Evolutionary conservation across 441 rosid species (phyloP).

Genomic region (Pelargonium fulgidum): DNA sequence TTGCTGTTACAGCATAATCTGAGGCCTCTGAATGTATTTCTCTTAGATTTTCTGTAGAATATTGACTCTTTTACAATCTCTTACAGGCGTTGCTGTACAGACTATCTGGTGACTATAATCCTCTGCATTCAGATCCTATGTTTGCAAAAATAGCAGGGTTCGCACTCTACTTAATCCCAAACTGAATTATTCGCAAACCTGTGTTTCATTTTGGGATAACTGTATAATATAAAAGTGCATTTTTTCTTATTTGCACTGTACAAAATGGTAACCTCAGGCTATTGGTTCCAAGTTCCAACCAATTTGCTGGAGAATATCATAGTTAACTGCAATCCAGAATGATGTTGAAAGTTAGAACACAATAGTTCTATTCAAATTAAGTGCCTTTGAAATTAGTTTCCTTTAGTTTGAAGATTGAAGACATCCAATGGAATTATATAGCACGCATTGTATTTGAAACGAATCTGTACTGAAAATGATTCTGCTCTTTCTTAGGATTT

Average conservation of each 20-base stretch:
- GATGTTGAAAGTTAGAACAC: background rate
- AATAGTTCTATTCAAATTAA: background rate
- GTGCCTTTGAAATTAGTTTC: background rate
- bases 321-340: background rate
- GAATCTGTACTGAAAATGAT: background rate
- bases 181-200: background rate
- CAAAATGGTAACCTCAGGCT: background rate
- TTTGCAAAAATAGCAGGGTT: conserved; percentile 78
- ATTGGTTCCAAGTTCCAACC: background rate
- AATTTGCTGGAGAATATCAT: background rate
- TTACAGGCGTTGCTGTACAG: conserved; percentile 86
- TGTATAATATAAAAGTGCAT: conserved; percentile 24
- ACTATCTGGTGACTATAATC: conserved; percentile 91
- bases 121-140: conserved; percentile 82
- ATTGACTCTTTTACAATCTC: background rate
- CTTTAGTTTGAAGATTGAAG: background rate
- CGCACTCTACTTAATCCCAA: conserved; percentile 22
- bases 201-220: background rate
- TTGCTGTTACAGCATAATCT: background rate
- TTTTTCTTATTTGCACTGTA: background rate
- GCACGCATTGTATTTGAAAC: background rate
- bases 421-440: background rate
- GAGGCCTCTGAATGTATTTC: background rate
- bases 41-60: background rate
- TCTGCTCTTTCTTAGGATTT: background rate